phyloP scores from a whole-genome alignment of 768 basidiomycete species.

The Tulasnella sp. region DNA sequence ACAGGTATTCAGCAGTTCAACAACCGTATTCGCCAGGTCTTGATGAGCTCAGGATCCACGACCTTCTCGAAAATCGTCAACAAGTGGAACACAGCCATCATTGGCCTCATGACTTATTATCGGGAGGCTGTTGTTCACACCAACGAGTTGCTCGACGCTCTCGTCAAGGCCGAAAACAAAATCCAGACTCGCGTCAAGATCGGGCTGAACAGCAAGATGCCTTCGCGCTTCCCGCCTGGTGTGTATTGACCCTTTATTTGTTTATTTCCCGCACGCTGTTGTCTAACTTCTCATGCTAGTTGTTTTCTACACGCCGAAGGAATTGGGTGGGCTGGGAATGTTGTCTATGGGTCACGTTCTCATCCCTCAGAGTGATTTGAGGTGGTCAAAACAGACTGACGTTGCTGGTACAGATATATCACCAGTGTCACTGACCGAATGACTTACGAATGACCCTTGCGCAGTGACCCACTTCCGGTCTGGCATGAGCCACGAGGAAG shows the following conservation, averaged over 20 bases:
- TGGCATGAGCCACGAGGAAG: slow-evolving; percentile 94
- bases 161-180: slow-evolving; percentile 99
- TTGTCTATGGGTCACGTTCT: slow-evolving; percentile 98
- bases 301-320: slow-evolving; percentile 95
- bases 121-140: slow-evolving; percentile 97
- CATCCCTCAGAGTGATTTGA: slow-evolving; percentile 93
- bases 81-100: slow-evolving; percentile 94
- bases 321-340: slow-evolving; percentile 97
- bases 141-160: slow-evolving; percentile 85
- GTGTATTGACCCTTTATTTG: neutral
- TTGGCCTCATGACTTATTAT: slow-evolving; percentile 96
- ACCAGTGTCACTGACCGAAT: slow-evolving; percentile 1
- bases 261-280: neutral
- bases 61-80: slow-evolving; percentile 99
- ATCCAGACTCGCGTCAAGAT: slow-evolving; percentile 99
- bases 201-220: slow-evolving; percentile 99
- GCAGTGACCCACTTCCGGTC: slow-evolving; percentile 96
- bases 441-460: neutral
- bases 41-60: slow-evolving; percentile 98
- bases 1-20: slow-evolving; percentile 90
- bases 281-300: slow-evolving; percentile 29
- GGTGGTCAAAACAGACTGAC: slow-evolving; percentile 98
- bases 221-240: slow-evolving; percentile 87
- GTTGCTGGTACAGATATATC: slow-evolving; percentile 51
- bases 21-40: slow-evolving; percentile 89